These are phyloP conservation scores for Verticillium alfalfae DNA, from an alignment of 2,329 filamentous ascomycete species.

Conservation along the genomic window DNA sequence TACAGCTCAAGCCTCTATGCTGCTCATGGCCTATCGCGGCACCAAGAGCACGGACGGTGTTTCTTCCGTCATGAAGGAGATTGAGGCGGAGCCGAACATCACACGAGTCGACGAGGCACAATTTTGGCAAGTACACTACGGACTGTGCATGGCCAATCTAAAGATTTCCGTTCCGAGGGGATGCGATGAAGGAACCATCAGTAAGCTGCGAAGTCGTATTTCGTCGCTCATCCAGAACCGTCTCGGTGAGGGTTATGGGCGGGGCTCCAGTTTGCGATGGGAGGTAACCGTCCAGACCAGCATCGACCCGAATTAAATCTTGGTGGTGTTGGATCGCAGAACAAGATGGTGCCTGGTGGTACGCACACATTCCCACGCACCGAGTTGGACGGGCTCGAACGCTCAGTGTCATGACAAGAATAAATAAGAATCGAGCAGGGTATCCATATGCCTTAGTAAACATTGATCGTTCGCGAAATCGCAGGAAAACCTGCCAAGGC, in stretches of 20 bases:
- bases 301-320: slow-evolving; percentile 20
- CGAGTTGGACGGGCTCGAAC: not conserved
- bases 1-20: slow-evolving; percentile 82
- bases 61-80: slow-evolving; percentile 73
- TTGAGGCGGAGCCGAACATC: slow-evolving; percentile 74
- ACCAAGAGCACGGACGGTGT: slow-evolving; percentile 41
- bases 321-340: not conserved
- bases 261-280: slow-evolving; percentile 75
- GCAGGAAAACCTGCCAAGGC: not conserved
- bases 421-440: not conserved
- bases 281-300: slow-evolving; percentile 85
- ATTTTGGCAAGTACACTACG: slow-evolving; percentile 99
- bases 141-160: slow-evolving; percentile 90
- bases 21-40: slow-evolving; percentile 79
- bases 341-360: not conserved
- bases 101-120: slow-evolving; percentile 79
- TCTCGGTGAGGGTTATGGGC: slow-evolving; percentile 82
- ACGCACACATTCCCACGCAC: not conserved
- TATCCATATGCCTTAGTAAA: not conserved
- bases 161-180: slow-evolving; percentile 67
- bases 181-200: slow-evolving; percentile 63
- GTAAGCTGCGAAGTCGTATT: slow-evolving; percentile 70
- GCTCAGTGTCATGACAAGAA: not conserved
- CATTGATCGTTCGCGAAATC: not conserved
- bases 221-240: slow-evolving; percentile 76